Evolutionary conservation across 2,329 filamentous ascomycete genomes (phyloP), one percentile per base, ranked within the genome.

Genomic region (Davidsoniella virescens): DNA sequence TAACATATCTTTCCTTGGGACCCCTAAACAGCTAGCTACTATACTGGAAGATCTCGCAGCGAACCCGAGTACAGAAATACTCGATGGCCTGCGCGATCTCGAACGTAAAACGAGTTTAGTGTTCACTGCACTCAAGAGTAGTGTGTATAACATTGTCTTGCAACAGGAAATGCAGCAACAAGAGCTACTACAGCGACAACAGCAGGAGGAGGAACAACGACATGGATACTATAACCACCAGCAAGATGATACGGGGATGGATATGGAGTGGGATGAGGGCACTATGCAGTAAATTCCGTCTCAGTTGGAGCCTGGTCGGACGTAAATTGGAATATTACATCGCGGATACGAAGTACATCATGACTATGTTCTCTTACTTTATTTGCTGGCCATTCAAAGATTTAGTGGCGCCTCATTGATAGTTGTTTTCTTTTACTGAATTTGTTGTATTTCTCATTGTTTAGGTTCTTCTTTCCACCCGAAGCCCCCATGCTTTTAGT

Each of bases 121-220:
- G 18, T 96, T 94, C 65, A 98, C 92, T 55, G 67, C 96, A 62
- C 74, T 98, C 62, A 98, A 98, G 70, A 90, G 92, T 16, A 96
- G 90, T 65, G 92, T 98, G 56, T 98, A 98, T 69, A 94, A 85
- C 62, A 98, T 98, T 69, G 88, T 98, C 54, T 65, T 98, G 69
- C 90, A 98, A 74, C 90, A 96, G 73, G 86, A 96, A 74, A 87
- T 94, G 59, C 44, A 51, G 40, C 52, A 54, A 18, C 48, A 51
- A 17, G 52, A 54, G 38, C 23, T 48, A 45, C 44, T 44, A 6
- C 42, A 54, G 45, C 39, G 58, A 47, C 58, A 62, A 29, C 61
- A 62, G 39, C 57, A 58, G 46, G 53, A 60, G 54, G 57, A 59
- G 52, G 56, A 54, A 43, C 23, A 42, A 23, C 26, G 40, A 26